Evolutionary conservation across 805 yeast genomes (phyloP), one percentile per base, ranked within the genome.

Genomic region (Ascoidea tarda): DNA sequence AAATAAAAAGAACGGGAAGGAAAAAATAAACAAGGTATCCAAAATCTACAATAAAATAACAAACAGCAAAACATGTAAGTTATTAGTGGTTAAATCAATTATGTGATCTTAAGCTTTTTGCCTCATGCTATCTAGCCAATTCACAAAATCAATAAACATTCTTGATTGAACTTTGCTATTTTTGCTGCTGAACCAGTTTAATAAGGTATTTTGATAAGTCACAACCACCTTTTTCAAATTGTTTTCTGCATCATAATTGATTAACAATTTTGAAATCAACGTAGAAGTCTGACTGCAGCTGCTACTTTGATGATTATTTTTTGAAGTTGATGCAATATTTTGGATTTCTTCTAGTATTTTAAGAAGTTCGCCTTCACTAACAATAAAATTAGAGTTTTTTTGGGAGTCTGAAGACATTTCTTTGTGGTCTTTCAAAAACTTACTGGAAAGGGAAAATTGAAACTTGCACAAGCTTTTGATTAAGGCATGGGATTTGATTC

Each of bases 401-500:
- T 32, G 44, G 4, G 21, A 6, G 16, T 54, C 53, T 28, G 45
- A 49, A n/a, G 58, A 63, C 4, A 57, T 62, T 28, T 62, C 62
- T 12, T 60, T 62, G 5, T 48, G 49, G 28, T 46, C 49, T 16
- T 32, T 46, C 5, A 42, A 45, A 46, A 60, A 54, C 2, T 58
- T 50, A 2, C 54, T 50, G 38, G 48, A 16, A 8, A 52, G 42
- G 5, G 50, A 53, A 33, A 69, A 60, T 58, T 67, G 76, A 31
- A 73, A 60, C 62, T 80, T 84, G 57, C 81, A 75, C 14, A 87
- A 63, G 57, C 72, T 78, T 63, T 82, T 86, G 56, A 90, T 63
- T 33, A 88, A 62, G 65, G 83, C 84, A 54, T 84, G 83, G 4
- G 91, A 83, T 65, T 86, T 87, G 16, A 79, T 79, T 0, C 91